These are phyloP conservation scores for Mortierella antarctica DNA, from an alignment of 192 early-diverging fungal genomes.

Conservation along the genomic window DNA sequence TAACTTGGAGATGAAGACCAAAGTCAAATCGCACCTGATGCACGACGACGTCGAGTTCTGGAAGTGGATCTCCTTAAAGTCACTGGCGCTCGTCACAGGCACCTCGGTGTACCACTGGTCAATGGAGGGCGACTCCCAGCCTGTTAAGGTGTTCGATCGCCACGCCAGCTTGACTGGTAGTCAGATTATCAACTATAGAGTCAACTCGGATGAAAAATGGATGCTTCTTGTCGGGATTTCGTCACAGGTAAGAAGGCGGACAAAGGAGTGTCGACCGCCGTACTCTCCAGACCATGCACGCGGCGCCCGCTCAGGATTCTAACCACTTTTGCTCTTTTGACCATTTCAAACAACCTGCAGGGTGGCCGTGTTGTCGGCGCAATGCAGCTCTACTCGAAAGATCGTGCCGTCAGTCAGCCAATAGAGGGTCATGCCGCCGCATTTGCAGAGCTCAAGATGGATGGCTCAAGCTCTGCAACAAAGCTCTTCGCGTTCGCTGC, in stretches of 20 bases:
- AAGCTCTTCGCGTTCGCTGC: slow-evolving; percentile 96
- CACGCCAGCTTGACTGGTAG: slow-evolving; percentile 82
- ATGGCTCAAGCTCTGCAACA: slow-evolving; percentile 74
- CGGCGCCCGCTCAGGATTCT: no score
- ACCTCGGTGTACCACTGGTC: slow-evolving; percentile 96
- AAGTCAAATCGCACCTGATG: slow-evolving; percentile 94
- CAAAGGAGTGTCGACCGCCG: no score
- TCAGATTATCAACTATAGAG: slow-evolving; percentile 97
- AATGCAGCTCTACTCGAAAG: slow-evolving; percentile 97
- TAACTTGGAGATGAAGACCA: slow-evolving; percentile 95
- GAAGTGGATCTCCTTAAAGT: slow-evolving; percentile 93
- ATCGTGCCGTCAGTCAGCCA: slow-evolving; percentile 90
- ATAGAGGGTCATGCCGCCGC: slow-evolving; percentile 97
- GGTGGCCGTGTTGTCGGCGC: slow-evolving; percentile 91
- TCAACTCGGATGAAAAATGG: slow-evolving; percentile 94
- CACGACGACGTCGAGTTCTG: slow-evolving; percentile 89
- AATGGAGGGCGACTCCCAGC: slow-evolving; percentile 89
- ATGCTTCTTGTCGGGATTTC: slow-evolving; percentile 95
- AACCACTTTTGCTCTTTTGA: no score
- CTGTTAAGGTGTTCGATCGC: slow-evolving; percentile 94
- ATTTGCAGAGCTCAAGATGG: slow-evolving; percentile 88
- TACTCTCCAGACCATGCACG: no score
- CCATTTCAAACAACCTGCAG: slow-evolving; percentile 18
- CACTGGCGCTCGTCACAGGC: slow-evolving; percentile 90
- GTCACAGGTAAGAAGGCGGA: slow-evolving; percentile 64